Conservation (phyloP, 495 filamentous ascomycete species). For the Staphylotrichum longicolle region DNA sequence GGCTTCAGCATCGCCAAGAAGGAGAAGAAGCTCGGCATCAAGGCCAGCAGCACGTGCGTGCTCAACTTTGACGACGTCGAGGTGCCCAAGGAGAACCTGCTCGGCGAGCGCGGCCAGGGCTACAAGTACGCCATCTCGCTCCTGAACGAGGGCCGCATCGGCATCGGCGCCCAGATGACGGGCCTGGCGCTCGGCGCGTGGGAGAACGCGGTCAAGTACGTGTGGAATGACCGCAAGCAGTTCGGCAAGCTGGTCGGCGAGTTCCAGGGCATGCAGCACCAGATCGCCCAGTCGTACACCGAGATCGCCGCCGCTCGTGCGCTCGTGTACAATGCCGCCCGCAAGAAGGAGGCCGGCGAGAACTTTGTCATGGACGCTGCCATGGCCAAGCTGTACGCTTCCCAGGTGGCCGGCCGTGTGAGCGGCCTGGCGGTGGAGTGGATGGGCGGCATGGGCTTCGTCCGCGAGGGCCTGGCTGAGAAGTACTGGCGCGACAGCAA, state of each 20-base stretch:
- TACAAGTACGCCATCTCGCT: constrained; percentile 97
- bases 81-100: constrained; percentile 77
- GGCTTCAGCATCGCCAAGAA: constrained; percentile 98
- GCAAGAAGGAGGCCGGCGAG: constrained; percentile 96
- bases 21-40: constrained; percentile 98
- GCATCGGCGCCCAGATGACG: constrained; percentile 98
- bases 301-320: constrained; percentile 90
- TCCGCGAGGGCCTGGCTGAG: constrained; percentile 93
- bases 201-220: constrained; percentile 86
- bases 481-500: constrained; percentile 98
- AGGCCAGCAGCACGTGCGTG: constrained; percentile 91
- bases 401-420: constrained; percentile 87
- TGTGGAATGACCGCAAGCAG: constrained; percentile 96
- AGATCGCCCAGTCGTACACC: constrained; percentile 92
- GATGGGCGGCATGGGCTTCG: constrained; percentile 99
- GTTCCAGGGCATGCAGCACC: constrained; percentile 99
- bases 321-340: constrained; percentile 91
- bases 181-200: constrained; percentile 91
- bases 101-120: constrained; percentile 84
- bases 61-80: constrained; percentile 97
- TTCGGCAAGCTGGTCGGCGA: constrained; percentile 89
- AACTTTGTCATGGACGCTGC: constrained; percentile 94
- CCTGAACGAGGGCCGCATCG: constrained; percentile 97
- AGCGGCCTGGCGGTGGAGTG: constrained; percentile 88
- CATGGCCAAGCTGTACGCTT: constrained; percentile 96